These are phyloP conservation scores for Vaccinium myrtillus DNA, from an alignment of 148 eudicot genomes.

Conservation along the genomic window DNA sequence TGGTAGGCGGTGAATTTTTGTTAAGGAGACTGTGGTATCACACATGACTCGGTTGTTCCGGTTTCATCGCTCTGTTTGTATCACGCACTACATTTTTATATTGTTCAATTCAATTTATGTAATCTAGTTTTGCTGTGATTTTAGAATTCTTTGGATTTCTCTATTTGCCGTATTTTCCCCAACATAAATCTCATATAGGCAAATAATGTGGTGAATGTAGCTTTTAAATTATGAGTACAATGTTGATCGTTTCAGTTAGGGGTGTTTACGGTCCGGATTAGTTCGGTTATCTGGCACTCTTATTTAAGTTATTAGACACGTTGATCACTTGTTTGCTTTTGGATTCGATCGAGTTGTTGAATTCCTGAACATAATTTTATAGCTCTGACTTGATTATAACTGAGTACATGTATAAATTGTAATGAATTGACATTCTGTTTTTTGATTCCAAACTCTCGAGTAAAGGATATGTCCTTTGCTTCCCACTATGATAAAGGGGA, in stretches of 20 bases:
- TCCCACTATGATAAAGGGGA: slow-evolving; percentile 46
- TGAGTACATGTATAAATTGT: background rate
- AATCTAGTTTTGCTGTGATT: too few relatives aligned
- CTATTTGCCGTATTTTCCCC: too few relatives aligned
- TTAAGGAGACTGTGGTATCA: too few relatives aligned
- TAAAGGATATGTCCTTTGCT: slow-evolving; percentile 47
- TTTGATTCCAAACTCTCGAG: slow-evolving; percentile 13
- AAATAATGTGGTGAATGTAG: background rate
- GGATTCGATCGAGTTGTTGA: background rate
- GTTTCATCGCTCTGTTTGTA: too few relatives aligned
- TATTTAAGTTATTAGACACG: background rate
- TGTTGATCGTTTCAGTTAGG: background rate
- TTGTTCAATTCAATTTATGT: too few relatives aligned
- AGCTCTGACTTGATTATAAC: background rate
- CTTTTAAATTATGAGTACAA: background rate
- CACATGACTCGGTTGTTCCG: too few relatives aligned
- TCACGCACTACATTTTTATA: too few relatives aligned
- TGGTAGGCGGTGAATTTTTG: too few relatives aligned
- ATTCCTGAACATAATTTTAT: background rate
- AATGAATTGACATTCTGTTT: slow-evolving; percentile 13
- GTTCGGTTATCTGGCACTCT: background rate
- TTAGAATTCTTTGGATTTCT: too few relatives aligned
- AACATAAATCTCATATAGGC: too few relatives aligned
- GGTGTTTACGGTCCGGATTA: too few relatives aligned
- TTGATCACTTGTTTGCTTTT: background rate